Percentiles rank a stretch among this genome's conserved stretches.
Evolutionary conservation across 345 rosid species (phyloP).

Genomic region (Arabidopsis thaliana): TAIR10.1 NC_003076.8:2386501-2387000

Average conservation of each 20-base stretch:
- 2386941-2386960: conserved; percentile 66
- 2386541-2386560: background rate
- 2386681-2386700: conserved; percentile 26
- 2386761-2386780: background rate
- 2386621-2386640: background rate
- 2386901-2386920: background rate
- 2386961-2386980: conserved; percentile 58
- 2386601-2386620: background rate
- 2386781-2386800: background rate
- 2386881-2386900: background rate
- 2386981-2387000: conserved; percentile 59
- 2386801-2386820: background rate
- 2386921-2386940: background rate
- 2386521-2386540: background rate
- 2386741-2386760: background rate
- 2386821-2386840: background rate
- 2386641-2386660: conserved; percentile 38
- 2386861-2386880: background rate
- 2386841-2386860: background rate
- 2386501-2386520: background rate
- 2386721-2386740: background rate
- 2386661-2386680: conserved; percentile 33
- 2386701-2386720: conserved; percentile 5
- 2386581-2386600: background rate
- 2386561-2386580: background rate